Conservation (phyloP, 306 rosid genomes). For the Gastrolobium bilobum region DNA sequence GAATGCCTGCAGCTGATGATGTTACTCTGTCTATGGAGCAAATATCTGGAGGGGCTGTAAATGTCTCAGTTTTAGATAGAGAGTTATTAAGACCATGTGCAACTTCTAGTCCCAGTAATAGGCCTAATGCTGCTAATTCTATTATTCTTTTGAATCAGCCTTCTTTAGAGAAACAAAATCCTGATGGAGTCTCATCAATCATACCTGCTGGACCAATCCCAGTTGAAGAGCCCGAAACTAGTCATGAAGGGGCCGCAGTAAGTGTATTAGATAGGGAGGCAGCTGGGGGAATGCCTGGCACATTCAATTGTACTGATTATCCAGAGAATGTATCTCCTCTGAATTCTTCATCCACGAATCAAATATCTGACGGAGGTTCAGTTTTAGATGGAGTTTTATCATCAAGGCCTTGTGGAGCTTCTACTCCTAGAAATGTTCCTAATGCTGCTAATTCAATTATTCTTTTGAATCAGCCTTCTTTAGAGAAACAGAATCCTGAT, state of each 20-base stretch:
- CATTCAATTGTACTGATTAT: constrained; percentile 34
- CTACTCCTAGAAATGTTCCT: constrained; percentile 32
- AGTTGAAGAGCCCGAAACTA: constrained; percentile 45
- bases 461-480: constrained; percentile 14
- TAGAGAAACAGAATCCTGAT: constrained; percentile 40
- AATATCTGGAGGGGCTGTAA: constrained; percentile 18
- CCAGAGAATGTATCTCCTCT: constrained; percentile 20
- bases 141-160: constrained; percentile 36
- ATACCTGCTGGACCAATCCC: constrained; percentile 44
- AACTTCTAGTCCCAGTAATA: constrained; percentile 25
- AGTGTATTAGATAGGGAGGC: constrained; percentile 42
- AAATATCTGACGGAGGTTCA: constrained; percentile 34
- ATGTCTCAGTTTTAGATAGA: constrained; percentile 42
- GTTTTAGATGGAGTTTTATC: constrained; percentile 32
- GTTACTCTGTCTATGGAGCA: constrained; percentile 39
- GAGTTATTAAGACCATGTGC: constrained; percentile 42
- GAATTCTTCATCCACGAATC: constrained; percentile 36
- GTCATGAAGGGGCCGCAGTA: constrained; percentile 28
- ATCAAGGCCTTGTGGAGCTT: constrained; percentile 25
- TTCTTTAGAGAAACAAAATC: constrained; percentile 41
- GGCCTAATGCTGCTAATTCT: constrained; percentile 15
- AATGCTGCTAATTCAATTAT: neutral
- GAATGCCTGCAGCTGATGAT: constrained; percentile 34
- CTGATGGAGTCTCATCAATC: constrained; percentile 37
- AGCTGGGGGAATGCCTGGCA: constrained; percentile 21